A percentile compares a stretch with the other conserved stretches of the same genome.
phyloP scores from a whole-genome alignment of 2,329 filamentous ascomycete genomes.

The Beauveria asiatica region DNA sequence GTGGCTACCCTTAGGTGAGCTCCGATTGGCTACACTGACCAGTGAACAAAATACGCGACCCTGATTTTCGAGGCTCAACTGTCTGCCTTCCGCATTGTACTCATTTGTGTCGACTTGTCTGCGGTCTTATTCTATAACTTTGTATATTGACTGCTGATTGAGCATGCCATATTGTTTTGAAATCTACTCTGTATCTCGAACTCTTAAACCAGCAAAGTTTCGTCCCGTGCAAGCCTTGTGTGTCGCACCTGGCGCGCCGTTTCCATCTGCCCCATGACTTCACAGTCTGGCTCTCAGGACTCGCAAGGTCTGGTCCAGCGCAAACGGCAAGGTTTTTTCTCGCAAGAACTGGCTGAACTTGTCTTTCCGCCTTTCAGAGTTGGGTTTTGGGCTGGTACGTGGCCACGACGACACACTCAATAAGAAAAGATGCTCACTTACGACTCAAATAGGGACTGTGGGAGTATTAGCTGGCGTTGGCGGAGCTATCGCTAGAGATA shows the following conservation, averaged over 20 bases:
- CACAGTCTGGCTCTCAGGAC: slow-evolving; percentile 14
- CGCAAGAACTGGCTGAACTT: slow-evolving; percentile 36
- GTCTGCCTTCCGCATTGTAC: not conserved
- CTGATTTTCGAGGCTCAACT: slow-evolving; percentile 1
- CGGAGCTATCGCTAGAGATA: slow-evolving; percentile 61
- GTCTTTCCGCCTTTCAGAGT: slow-evolving; percentile 47
- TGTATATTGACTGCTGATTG: not conserved
- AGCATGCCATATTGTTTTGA: not conserved
- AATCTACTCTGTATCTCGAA: not conserved
- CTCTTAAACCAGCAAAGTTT: not conserved
- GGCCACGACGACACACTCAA: too few species aligned
- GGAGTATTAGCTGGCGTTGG: slow-evolving; percentile 60
- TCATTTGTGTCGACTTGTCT: not conserved
- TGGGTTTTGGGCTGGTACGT: slow-evolving; percentile 49
- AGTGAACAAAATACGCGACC: not conserved
- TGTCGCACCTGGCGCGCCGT: not conserved
- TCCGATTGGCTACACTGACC: not conserved
- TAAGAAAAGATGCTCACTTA: not conserved
- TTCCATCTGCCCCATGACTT: slow-evolving; percentile 13
- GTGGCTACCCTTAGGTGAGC: too few species aligned
- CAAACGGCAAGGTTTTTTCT: slow-evolving; percentile 29
- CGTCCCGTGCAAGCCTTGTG: not conserved
- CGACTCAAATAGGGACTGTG: slow-evolving; percentile 37
- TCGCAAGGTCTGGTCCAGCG: slow-evolving; percentile 15
- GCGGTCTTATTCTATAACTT: not conserved